Conservation (phyloP, 176 grass and related monocot genomes). For the Coix lacrymajobi region DNA sequence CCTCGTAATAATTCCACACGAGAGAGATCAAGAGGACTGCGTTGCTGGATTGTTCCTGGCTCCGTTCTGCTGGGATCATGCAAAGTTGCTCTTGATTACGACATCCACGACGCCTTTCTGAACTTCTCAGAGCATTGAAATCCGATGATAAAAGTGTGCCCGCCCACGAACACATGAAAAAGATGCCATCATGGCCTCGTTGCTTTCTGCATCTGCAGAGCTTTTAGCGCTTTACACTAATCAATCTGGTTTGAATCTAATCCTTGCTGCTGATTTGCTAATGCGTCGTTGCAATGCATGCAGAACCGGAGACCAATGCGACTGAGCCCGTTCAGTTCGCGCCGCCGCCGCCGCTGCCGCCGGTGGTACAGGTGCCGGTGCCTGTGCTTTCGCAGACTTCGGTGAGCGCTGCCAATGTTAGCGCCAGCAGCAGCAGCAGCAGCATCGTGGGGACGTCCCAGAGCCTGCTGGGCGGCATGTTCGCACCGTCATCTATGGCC, state of each 20-base stretch:
- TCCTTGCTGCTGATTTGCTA: conserved; percentile 20
- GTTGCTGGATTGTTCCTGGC: neutral
- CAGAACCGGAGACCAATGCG: conserved; percentile 46
- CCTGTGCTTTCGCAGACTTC: neutral
- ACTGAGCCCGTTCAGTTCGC: conserved; percentile 29
- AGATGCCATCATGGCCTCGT: conserved; percentile 24
- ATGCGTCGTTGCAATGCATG: conserved; percentile 10
- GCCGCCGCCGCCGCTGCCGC: neutral
- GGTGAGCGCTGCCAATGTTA: neutral
- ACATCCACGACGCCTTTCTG: conserved; percentile 31
- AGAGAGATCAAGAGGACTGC: neutral
- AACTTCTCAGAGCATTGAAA: conserved; percentile 28
- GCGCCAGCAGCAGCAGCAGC: conserved; percentile 33
- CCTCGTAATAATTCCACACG: neutral
- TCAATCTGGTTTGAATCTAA: neutral
- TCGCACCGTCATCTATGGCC: conserved; percentile 47
- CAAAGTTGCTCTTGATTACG: conserved; percentile 32
- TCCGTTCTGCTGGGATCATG: conserved; percentile 13
- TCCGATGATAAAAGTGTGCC: conserved; percentile 21
- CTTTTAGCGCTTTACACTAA: conserved; percentile 26
- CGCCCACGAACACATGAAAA: conserved; percentile 35
- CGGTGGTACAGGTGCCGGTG: neutral
- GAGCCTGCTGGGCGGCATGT: conserved; percentile 65
- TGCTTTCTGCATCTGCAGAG: conserved; percentile 28
- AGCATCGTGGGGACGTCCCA: conserved; percentile 31